These are phyloP conservation scores for Trametes punicea DNA, from an alignment of 768 basidiomycete species.

Conservation along the genomic window DNA sequence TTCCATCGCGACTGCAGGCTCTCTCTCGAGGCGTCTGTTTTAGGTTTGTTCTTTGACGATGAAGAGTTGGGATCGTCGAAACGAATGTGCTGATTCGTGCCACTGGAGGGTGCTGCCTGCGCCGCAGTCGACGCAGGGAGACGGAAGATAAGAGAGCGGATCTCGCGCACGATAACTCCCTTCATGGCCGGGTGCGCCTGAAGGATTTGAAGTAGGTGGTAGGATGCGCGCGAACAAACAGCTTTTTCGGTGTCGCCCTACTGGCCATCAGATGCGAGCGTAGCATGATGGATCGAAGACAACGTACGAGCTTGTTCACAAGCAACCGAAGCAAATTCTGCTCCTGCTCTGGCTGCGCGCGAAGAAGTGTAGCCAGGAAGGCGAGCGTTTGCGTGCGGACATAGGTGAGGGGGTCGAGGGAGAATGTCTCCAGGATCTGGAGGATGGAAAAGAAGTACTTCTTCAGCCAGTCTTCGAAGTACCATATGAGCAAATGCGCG, in stretches of 20 bases:
- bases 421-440: constrained; percentile 85
- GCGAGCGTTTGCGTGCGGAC: constrained; percentile 82
- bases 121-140: constrained; percentile 41
- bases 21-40: constrained; percentile 19
- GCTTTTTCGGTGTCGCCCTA: constrained; percentile 89
- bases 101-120: constrained; percentile 23
- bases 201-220: constrained; percentile 84
- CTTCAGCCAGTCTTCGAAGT: constrained; percentile 97
- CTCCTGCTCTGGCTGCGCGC: constrained; percentile 94
- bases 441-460: constrained; percentile 93
- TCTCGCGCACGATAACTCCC: constrained; percentile 80
- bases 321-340: constrained; percentile 91
- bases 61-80: constrained; percentile 40
- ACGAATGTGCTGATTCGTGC: constrained; percentile 45
- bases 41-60: constrained; percentile 19
- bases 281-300: neutral
- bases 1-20: constrained; percentile 45
- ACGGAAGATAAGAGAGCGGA: constrained; percentile 72
- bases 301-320: constrained; percentile 86
- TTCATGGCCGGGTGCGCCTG: constrained; percentile 96
- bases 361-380: constrained; percentile 75
- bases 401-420: constrained; percentile 82
- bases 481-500: constrained; percentile 73
- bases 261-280: neutral
- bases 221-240: constrained; percentile 85